phyloP scores from a whole-genome alignment of 2,329 filamentous ascomycete genomes.

The Phialophora verrucosa region DNA sequence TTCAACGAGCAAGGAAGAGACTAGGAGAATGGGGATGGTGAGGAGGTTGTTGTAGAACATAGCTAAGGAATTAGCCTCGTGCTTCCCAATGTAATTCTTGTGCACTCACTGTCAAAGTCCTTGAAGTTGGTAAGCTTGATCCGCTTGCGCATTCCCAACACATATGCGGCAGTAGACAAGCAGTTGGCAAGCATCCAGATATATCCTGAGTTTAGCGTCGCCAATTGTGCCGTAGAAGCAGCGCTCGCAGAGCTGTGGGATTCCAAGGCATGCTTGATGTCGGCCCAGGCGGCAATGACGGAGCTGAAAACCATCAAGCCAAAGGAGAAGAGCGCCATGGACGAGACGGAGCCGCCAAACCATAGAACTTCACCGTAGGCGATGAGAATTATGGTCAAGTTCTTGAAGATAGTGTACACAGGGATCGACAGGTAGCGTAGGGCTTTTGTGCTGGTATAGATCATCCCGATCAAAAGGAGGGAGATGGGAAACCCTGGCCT shows the following conservation, averaged over 20 bases:
- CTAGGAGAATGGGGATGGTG: constrained; percentile 87
- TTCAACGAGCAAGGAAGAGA: constrained; percentile 81
- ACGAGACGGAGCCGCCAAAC: constrained; percentile 92
- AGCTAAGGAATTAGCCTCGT: constrained; percentile 62
- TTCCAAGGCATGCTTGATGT: constrained; percentile 83
- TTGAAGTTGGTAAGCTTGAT: constrained; percentile 99
- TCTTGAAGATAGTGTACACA: constrained; percentile 99
- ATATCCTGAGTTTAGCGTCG: constrained; percentile 91
- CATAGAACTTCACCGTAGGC: constrained; percentile 97
- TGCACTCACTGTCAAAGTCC: constrained; percentile 94
- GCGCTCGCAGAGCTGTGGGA: constrained; percentile 60
- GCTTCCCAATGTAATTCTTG: neutral
- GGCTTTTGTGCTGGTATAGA: constrained; percentile 95
- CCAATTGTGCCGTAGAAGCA: constrained; percentile 75
- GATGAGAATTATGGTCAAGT: constrained; percentile 97
- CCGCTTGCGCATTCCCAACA: constrained; percentile 94
- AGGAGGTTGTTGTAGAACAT: constrained; percentile 99
- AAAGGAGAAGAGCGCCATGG: constrained; percentile 88
- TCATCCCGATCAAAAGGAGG: constrained; percentile 95
- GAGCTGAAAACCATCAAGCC: constrained; percentile 96
- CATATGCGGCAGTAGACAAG: constrained; percentile 87
- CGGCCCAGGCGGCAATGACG: constrained; percentile 93
- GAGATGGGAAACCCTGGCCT: constrained; percentile 94
- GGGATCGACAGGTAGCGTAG: constrained; percentile 96
- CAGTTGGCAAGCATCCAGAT: constrained; percentile 99